Base-by-base conservation (phyloP, 164 flowering plant genomes). In the Taxillus chinensis region DNA sequence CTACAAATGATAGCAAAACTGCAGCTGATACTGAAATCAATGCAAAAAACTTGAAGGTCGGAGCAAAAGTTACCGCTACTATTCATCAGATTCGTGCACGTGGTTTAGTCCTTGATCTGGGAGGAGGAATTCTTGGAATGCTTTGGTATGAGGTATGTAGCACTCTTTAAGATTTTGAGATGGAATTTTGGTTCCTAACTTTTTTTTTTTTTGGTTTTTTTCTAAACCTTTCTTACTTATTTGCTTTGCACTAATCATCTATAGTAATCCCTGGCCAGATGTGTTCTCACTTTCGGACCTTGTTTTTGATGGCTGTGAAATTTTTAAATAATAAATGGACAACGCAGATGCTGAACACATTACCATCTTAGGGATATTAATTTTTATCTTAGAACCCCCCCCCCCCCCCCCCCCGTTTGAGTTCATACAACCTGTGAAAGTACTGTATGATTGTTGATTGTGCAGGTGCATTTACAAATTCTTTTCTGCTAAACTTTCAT, bases 101-200 rank as follows among this genome's bases (percentile, higher is more conserved):
- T 56, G 99, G 99, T 38, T 67, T 93, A 61, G 91, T 95, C 48
- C 89, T 95, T 68, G 87, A 90, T 75, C 75, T 90, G 83, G 92
- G 89, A 40, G 78, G 81, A 64, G 90, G 86, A 66, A 62, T 89
- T 59, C 85, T 77, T 60, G 99, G 95, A 56, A 89, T 91, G 96
- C 85, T 79, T 63, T 76, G 77, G 43, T 90, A 86, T 80, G 83
- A 90, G 95, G 99, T 95, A 78, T 59, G 62, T 56, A 17, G 52
- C 37, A 8, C 46, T 48, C 46, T 43, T 43, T 43, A 9, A 6
- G 10, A 43, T 43, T 43, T 43, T 43, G 46, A 6, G 10, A 1
- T 9, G 10, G 7, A 6, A 43, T 43, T 43, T 43, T 43, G 7
- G 46, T 9, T 43, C 46, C 7, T 43, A 43, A 43, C 46, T 43